phyloP scores from a whole-genome alignment of 495 filamentous ascomycete species.

The Jackrogersella multiformis region DNA sequence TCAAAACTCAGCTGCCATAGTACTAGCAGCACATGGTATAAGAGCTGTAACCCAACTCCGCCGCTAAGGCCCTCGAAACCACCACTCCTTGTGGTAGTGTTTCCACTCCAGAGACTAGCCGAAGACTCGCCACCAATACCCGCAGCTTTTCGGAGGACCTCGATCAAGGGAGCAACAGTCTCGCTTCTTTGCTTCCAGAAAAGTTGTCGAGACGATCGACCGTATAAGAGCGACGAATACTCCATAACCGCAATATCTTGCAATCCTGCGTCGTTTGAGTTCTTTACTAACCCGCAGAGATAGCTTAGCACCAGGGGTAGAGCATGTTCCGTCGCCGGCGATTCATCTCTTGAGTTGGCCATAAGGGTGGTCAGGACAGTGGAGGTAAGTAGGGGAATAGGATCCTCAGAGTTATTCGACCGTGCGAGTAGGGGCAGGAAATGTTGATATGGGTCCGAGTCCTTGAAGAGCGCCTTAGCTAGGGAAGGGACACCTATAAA shows the following conservation, averaged over 20 bases:
- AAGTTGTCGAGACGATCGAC: slow-evolving; percentile 73
- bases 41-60: slow-evolving; percentile 88
- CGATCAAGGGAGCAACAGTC: slow-evolving; percentile 81
- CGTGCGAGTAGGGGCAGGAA: slow-evolving; percentile 86
- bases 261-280: slow-evolving; percentile 79
- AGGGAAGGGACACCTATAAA: slow-evolving; percentile 78
- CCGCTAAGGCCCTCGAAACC: slow-evolving; percentile 73
- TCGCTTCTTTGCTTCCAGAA: slow-evolving; percentile 91
- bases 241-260: slow-evolving; percentile 96
- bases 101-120: slow-evolving; percentile 70
- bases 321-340: slow-evolving; percentile 67
- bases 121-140: slow-evolving; percentile 73
- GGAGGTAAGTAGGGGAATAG: slow-evolving; percentile 88
- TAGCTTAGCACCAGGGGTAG: slow-evolving; percentile 88
- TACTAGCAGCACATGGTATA: slow-evolving; percentile 92
- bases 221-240: slow-evolving; percentile 87
- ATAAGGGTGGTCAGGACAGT: slow-evolving; percentile 86
- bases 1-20: slow-evolving; percentile 98
- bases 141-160: slow-evolving; percentile 82
- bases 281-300: slow-evolving; percentile 81
- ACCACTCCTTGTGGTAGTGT: slow-evolving; percentile 61
- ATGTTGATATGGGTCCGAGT: slow-evolving; percentile 81
- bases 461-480: slow-evolving; percentile 74
- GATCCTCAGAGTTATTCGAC: slow-evolving; percentile 81
- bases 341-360: slow-evolving; percentile 70